Evolutionary conservation across 2,329 filamentous ascomycete species (phyloP), one percentile per base, ranked within the genome.

Genomic region (Neophaeococcomyces aloes): DNA sequence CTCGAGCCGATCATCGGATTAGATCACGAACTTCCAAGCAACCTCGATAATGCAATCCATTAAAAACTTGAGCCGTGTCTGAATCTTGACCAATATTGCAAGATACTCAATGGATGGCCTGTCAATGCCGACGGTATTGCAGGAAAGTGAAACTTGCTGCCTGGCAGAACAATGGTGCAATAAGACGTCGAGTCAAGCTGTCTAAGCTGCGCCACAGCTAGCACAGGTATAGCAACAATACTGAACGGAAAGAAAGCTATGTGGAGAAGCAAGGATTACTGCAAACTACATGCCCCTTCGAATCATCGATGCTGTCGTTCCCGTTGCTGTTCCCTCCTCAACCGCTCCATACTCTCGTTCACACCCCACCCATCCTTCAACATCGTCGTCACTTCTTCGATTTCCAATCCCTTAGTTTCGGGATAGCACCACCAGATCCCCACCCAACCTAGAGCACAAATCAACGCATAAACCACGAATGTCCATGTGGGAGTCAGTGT

Each of bases 371-470:
- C 81, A 47, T 82, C 58, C 53, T 77, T 78, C 41, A 94, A 63
- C 50, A 94, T 63, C 11, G 70, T 73, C 5, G 83, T 79, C 5
- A 85, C 82, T 59, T 89, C 85, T 65, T 95, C 88, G 5, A 94
- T 66, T 49, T 78, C 80, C 58, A 94, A 61, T 0, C 87, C 86
- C 44, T 78, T 82, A 47, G 86, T 94, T 68, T 94, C 87, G 0
- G 87, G 88, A 63, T 94, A 94, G 29, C 88, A 81, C 21, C 61
- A 63, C 74, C 79, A 86, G 8, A 93, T 72, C 5, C 72, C 66
- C 17, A 71, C 57, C 72, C 84, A 91, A 0, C 85, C 85, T 1
- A 64, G 57, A 1, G 66, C 62, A 59, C 87, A 94, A 1, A 95
- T 67, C 0, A 61, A 55, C 0, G 82, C 82, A 63, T 95, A 96